Conservation (phyloP, 768 basidiomycete genomes). For the Antrodiella citrinella region DNA sequence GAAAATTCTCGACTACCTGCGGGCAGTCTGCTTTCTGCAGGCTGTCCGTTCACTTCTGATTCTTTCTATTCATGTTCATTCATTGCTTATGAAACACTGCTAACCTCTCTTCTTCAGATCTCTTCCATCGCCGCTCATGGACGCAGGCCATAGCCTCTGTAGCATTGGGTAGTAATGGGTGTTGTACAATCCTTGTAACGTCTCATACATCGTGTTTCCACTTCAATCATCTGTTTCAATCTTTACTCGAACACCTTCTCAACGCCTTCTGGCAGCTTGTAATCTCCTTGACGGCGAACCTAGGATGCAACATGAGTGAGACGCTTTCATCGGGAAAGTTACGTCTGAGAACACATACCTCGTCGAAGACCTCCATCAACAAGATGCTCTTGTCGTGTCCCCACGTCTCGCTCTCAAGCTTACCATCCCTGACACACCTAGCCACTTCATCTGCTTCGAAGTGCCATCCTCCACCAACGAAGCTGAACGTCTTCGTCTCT, state of each 20-base stretch:
- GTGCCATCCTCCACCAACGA: conserved; percentile 68
- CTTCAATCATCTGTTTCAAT: too few species aligned
- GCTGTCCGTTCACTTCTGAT: conserved; percentile 38
- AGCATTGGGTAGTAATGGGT: too few species aligned
- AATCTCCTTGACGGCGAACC: conserved; percentile 64
- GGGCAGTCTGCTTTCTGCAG: conserved; percentile 39
- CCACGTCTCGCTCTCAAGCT: conserved; percentile 68
- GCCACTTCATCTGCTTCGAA: conserved; percentile 89
- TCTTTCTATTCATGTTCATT: neutral
- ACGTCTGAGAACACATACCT: conserved; percentile 34
- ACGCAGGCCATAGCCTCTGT: too few species aligned
- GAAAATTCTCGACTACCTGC: conserved; percentile 92
- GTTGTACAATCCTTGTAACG: too few species aligned
- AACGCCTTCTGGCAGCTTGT: conserved; percentile 53
- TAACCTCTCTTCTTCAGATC: neutral
- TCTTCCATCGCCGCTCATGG: too few species aligned
- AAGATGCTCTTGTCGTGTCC: conserved; percentile 72
- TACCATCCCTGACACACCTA: conserved; percentile 64
- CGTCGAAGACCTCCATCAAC: conserved; percentile 81
- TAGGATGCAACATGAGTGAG: conserved; percentile 15
- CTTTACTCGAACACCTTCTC: conserved; percentile 34
- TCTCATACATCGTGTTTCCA: too few species aligned
- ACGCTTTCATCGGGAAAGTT: too few species aligned
- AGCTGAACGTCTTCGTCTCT: conserved; percentile 50
- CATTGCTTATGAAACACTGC: neutral